A percentile compares a stretch with the other conserved stretches of the same genome.
These are phyloP conservation scores for Phaseolus lunatus DNA, from an alignment of 306 rosid genomes.

Conservation along the genomic window DNA sequence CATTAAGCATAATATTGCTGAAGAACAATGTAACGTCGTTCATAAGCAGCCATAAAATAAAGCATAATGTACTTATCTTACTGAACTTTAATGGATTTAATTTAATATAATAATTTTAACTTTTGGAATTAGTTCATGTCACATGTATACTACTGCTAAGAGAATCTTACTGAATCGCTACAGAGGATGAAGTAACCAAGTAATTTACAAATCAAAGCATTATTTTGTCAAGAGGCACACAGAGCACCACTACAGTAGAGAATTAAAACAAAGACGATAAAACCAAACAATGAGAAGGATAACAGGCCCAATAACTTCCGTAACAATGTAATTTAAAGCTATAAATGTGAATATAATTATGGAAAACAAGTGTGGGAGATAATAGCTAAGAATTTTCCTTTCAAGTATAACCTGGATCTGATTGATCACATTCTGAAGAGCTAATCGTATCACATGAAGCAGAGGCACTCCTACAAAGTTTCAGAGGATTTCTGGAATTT, in stretches of 20 bases:
- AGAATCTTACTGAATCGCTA: neutral
- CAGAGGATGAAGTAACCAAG: constrained; percentile 1
- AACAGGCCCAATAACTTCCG: neutral
- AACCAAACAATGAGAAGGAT: constrained; percentile 21
- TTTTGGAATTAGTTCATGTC: neutral
- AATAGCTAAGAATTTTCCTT: neutral
- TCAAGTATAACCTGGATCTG: constrained; percentile 64
- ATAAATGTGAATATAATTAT: neutral
- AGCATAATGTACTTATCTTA: neutral
- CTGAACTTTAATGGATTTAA: neutral
- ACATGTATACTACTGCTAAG: constrained; percentile 1
- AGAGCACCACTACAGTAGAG: neutral
- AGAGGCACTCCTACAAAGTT: constrained; percentile 67
- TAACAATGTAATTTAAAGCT: constrained; percentile 8
- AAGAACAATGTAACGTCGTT: neutral
- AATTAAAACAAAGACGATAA: neutral
- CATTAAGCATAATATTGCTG: constrained; percentile 30
- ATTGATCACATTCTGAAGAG: constrained; percentile 53
- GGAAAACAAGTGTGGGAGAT: neutral
- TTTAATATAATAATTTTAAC: neutral
- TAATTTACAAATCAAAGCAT: constrained; percentile 7
- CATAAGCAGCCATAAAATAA: neutral
- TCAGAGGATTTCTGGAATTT: constrained; percentile 48
- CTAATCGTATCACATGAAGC: constrained; percentile 72
- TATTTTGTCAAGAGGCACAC: neutral